Percentiles rank a stretch among this genome's conserved stretches.
Conservation (phyloP, 257 asterid species). For the Solanum megistacrolobum region DNA sequence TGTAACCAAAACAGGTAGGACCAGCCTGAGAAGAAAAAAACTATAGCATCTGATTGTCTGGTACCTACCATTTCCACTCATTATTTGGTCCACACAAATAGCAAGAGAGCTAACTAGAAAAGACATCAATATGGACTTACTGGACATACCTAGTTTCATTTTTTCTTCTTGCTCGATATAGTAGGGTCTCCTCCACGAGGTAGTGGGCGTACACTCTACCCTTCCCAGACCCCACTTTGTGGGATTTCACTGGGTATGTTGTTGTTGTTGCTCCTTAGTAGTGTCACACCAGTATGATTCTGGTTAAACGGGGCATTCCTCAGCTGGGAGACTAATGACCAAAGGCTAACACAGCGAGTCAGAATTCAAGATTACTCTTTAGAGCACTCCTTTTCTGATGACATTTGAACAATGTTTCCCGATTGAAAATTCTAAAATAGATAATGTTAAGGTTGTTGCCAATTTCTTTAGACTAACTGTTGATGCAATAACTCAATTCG, state of each 20-base stretch:
- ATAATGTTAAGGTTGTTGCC: background rate
- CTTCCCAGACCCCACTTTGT: background rate
- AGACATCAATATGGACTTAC: background rate
- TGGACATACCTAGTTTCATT: background rate
- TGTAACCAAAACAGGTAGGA: conserved; percentile 22
- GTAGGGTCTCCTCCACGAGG: background rate
- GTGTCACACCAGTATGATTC: background rate
- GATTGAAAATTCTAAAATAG: background rate
- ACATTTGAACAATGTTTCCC: background rate
- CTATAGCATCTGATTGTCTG: background rate
- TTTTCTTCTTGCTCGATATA: background rate
- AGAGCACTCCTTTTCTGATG: background rate
- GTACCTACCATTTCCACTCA: background rate
- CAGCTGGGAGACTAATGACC: background rate
- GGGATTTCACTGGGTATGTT: background rate
- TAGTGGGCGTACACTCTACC: background rate
- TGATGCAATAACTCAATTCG: background rate
- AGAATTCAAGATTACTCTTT: background rate
- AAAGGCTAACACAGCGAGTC: background rate
- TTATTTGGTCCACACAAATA: background rate
- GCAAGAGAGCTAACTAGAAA: background rate
- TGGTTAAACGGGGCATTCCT: background rate
- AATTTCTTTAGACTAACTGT: background rate
- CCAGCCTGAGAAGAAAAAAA: background rate
- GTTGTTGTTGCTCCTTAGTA: background rate